Base-by-base conservation (phyloP, 768 basidiomycete genomes). In the Cystobasidium onofrii region DNA sequence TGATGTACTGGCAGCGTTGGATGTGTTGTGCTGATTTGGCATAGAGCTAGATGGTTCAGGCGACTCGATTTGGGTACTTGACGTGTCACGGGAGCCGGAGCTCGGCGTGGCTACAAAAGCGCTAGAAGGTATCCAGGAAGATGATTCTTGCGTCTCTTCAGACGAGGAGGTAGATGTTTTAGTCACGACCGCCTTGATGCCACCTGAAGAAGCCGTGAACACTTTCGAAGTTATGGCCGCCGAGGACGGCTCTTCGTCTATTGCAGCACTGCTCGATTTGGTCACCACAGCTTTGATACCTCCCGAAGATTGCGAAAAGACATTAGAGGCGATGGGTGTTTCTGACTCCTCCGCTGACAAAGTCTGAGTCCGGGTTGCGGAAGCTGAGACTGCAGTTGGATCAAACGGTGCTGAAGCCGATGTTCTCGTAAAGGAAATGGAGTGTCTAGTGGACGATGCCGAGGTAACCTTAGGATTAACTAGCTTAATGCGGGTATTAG, bases 401-500 rank as follows among this genome's bases (percentile, higher is more conserved):
- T n/a, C 20, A n/a, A n/a, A n/a, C n/a, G n/a, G n/a, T n/a, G n/a
- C 6, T 15, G 46, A 20, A 50, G 46, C 46, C 4, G 46, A 15
- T 50, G 46, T 50, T 50, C 4, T 20, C 3, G 46, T 17, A 20
- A 50, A 50, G 15, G 46, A 50, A 20, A 50, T 50, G 46, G 46
- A 50, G 20, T 50, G 46, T n/a, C 46, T 50, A 50, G 46, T 50
- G n/a, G 46, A 7, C 18, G 46, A 50, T 12, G 46, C 20, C 3
- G 46, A 50, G 6, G n/a, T n/a, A n/a, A 20, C n/a, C 20, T 50
- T 36, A 29, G 50, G 41, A 23, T 52, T 29, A 20, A 67, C 65
- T 7, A 67, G 23, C 65, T 67, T 67, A 18, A 67, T 52, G 17
- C 25, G 10, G 65, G 43, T 67, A 34, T n/a, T 12, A 60, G 10